phyloP scores from a whole-genome alignment of 495 filamentous ascomycete species.

The Mytilinidion resinicola region DNA sequence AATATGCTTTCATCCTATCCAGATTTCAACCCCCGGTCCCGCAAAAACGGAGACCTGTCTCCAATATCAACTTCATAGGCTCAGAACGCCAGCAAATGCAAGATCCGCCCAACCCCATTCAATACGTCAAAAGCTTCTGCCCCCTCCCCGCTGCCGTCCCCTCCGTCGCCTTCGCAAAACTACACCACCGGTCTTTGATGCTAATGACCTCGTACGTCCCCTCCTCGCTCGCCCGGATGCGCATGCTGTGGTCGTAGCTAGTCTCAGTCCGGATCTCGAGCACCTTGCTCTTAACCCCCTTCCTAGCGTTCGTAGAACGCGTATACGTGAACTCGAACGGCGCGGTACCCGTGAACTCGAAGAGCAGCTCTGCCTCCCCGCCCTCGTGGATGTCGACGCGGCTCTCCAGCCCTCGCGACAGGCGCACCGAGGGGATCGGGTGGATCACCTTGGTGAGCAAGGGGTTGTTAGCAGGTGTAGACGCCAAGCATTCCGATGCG shows the following conservation, averaged over 20 bases:
- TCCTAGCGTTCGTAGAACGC: conserved; percentile 74
- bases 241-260: conserved; percentile 71
- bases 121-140: conserved; percentile 36
- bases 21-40: no score
- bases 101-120: conserved; percentile 7
- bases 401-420: conserved; percentile 70
- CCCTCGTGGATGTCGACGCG: conserved; percentile 94
- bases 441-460: conserved; percentile 72
- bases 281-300: conserved; percentile 51
- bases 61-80: no score
- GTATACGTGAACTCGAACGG: conserved; percentile 98
- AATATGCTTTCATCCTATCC: no score
- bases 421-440: conserved; percentile 80
- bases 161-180: conserved; percentile 62
- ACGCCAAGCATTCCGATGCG: conserved; percentile 74
- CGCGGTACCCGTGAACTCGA: conserved; percentile 89
- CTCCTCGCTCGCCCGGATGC: conserved; percentile 77
- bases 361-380: conserved; percentile 82
- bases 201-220: conserved; percentile 95
- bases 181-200: conserved; percentile 87
- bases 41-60: no score
- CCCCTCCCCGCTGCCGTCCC: conserved; percentile 34
- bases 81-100: conserved; percentile 14
- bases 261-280: conserved; percentile 84
- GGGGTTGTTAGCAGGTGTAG: conserved; percentile 42